Evolutionary conservation across 2,329 filamentous ascomycete genomes (phyloP).

Genomic region (Pseudogymnoascus sp.): DNA sequence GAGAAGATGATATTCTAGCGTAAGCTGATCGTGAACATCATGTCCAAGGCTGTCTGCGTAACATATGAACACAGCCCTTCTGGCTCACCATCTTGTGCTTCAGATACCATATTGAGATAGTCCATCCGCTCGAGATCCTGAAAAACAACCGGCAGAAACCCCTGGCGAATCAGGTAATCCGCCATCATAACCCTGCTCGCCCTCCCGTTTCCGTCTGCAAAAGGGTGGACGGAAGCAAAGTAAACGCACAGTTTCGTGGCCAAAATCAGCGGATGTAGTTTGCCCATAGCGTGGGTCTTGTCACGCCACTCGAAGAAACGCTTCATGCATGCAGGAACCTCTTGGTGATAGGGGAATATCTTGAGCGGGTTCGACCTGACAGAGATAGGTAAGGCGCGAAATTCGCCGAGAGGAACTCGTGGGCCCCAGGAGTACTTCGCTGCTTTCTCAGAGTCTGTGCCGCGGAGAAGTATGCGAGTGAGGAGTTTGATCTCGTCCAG

Average conservation of each 20-base stretch:
- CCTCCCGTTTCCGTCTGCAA: constrained; percentile 21
- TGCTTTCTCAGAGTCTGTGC: constrained; percentile 12
- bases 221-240: constrained; percentile 19
- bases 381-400: constrained; percentile 16
- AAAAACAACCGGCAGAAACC: constrained; percentile 18
- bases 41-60: constrained; percentile 8
- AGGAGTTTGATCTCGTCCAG: constrained; percentile 15
- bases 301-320: constrained; percentile 18
- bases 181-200: constrained; percentile 19
- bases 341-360: constrained; percentile 20
- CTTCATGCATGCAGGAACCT: constrained; percentile 18
- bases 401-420: constrained; percentile 13
- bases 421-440: constrained; percentile 16
- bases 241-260: constrained; percentile 18
- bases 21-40: constrained; percentile 10
- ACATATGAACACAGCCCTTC: constrained; percentile 8
- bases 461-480: constrained; percentile 12
- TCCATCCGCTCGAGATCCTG: constrained; percentile 13
- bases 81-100: constrained; percentile 16
- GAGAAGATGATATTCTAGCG: background rate
- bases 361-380: constrained; percentile 17
- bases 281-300: constrained; percentile 11
- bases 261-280: constrained; percentile 19
- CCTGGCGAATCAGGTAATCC: constrained; percentile 21
- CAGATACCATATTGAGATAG: constrained; percentile 19